Base-by-base conservation (phyloP, 805 yeast genomes). In the Danielia reshetovae region DNA sequence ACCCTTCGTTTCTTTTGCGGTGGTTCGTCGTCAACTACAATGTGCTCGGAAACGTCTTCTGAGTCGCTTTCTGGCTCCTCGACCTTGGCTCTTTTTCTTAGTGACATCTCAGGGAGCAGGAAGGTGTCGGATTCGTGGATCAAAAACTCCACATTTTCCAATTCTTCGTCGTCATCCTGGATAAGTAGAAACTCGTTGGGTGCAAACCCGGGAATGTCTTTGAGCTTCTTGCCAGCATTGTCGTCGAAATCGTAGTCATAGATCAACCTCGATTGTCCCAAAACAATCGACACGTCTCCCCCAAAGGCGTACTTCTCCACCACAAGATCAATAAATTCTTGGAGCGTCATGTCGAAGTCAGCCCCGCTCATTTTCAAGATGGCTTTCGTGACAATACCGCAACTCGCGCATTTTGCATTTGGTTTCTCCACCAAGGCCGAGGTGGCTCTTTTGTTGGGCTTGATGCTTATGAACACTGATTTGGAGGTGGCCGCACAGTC, bases 181-280 rank as follows among this genome's bases (percentile, higher is more conserved):
- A 93, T 69, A 2, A 81, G 72, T 11, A 93, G 25, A 14, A 81
- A 66, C 14, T 78, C 72, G n/a, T 90, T 93, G 32, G 65, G 60
- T 5, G 43, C 47, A 18, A 88, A 62, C 7, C 83, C 82, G 11
- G 81, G 56, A 8, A 65, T 37, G 1, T 73, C 75, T 1, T 43
- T 37, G 12, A 93, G 59, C 0, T 68, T 54, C 22, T 62, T 66
- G 0, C 61, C 64, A 9, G 68, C 48, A 50, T 90, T 81, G 51
- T 89, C 97, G 32, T 86, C 95, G 55, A 85, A 88, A 51, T 90
- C 98, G 38, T 70, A 70, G 59, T 93, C 98, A 48, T 85, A 86
- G 7, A 93, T 55, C 40, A 93, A 67, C 45, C 74, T 72, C 23
- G 76, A 73, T 24, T 65, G 60, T 4, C 81, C 82, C 17, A 80